Percentiles rank a stretch among this genome's conserved stretches.
Evolutionary conservation across 805 yeast genomes (phyloP).

Genomic region (Kuraishia hungarica): DNA sequence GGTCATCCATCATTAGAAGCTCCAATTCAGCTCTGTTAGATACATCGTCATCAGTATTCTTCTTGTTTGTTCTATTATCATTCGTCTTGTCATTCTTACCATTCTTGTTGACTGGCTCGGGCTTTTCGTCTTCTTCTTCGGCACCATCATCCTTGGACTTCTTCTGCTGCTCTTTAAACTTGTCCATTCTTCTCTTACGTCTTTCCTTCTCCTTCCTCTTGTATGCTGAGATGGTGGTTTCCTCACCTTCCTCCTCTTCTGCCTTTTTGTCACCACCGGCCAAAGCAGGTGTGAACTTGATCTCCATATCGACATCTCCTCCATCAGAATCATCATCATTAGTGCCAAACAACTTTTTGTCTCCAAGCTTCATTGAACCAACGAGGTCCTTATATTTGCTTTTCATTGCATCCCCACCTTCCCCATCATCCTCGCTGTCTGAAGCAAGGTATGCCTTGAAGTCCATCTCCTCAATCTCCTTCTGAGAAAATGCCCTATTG

Average conservation of each 20-base stretch:
- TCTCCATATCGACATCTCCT: slow-evolving; percentile 82
- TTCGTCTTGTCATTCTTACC: slow-evolving; percentile 22
- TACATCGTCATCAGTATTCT: slow-evolving; percentile 24
- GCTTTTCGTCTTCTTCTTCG: slow-evolving; percentile 29
- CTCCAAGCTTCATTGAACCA: slow-evolving; percentile 27
- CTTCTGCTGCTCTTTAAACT: slow-evolving; percentile 52
- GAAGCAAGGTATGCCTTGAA: slow-evolving; percentile 87
- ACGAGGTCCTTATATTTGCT: slow-evolving; percentile 57
- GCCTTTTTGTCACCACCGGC: slow-evolving; percentile 28
- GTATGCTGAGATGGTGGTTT: slow-evolving; percentile 70
- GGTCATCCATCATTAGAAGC: slow-evolving; percentile 55
- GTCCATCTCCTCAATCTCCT: slow-evolving; percentile 86
- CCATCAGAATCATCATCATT: slow-evolving; percentile 8
- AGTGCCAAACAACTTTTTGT: slow-evolving; percentile 24
- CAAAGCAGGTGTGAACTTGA: slow-evolving; percentile 88
- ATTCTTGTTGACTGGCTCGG: slow-evolving; percentile 10
- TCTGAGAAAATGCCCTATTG: slow-evolving; percentile 74
- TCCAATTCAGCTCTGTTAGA: slow-evolving; percentile 63
- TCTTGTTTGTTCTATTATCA: slow-evolving; percentile 10
- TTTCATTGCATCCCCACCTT: slow-evolving; percentile 34
- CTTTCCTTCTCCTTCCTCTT: slow-evolving; percentile 90
- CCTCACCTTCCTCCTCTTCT: slow-evolving; percentile 36
- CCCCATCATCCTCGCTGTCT: slow-evolving; percentile 52
- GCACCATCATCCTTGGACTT: slow-evolving; percentile 41
- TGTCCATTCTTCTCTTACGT: slow-evolving; percentile 74